A percentile compares a stretch with the other conserved stretches of the same genome.
phyloP scores from a whole-genome alignment of 2,329 filamentous ascomycete species.

The Thermothelomyces thermophilus region DNA sequence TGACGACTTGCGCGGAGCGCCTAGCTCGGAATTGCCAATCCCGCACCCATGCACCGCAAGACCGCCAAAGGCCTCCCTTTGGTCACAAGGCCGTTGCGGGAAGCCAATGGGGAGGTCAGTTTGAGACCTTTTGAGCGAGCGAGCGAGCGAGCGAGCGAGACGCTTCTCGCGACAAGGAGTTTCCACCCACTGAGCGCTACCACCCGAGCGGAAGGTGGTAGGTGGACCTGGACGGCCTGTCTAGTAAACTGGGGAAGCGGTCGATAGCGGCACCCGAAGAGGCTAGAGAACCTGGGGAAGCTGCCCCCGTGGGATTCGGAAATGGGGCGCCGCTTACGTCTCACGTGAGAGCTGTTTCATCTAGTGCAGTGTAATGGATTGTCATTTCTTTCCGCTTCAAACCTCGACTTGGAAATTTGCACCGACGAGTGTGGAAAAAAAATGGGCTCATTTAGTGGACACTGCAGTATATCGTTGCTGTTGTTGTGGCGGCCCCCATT shows the following conservation, averaged over 20 bases:
- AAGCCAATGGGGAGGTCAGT: not conserved
- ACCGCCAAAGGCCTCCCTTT: not conserved
- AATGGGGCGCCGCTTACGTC: not conserved
- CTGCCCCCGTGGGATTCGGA: not conserved
- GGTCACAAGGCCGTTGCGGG: not conserved
- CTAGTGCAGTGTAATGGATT: conserved; percentile 11
- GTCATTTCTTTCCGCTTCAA: not conserved
- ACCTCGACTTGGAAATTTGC: conserved; percentile 5
- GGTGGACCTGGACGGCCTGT: not conserved
- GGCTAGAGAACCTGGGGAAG: conserved; percentile 9
- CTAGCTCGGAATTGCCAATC: not conserved
- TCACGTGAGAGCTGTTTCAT: conserved; percentile 11
- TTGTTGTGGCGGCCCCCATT: no score
- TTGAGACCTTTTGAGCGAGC: no score
- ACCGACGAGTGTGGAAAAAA: not conserved
- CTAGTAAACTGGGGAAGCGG: not conserved
- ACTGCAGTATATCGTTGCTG: no score
- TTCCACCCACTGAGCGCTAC: not conserved
- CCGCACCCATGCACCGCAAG: not conserved
- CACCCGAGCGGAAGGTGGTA: not conserved
- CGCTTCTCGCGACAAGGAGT: not conserved
- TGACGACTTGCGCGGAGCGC: no score
- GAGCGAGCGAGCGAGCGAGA: not conserved
- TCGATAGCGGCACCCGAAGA: conserved; percentile 5
- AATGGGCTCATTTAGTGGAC: no score